Evolutionary conservation across 192 early-diverging fungal genomes (phyloP).

Genomic region (Coemansia sp.): DNA sequence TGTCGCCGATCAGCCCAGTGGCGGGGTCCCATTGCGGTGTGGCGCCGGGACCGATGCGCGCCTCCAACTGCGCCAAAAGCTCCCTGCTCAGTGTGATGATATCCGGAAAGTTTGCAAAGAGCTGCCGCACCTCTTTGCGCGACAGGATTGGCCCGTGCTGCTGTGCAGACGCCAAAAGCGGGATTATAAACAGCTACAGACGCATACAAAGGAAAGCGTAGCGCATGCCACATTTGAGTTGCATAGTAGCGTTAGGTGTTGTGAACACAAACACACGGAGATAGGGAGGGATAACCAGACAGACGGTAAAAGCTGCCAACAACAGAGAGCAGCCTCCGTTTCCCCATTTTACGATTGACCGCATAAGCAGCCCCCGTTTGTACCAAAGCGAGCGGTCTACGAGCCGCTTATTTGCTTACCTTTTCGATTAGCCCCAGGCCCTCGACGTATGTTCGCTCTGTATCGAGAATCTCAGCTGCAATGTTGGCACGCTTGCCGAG

Average conservation of each 20-base stretch:
- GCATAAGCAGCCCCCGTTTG: background rate
- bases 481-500: slow-evolving; percentile 56
- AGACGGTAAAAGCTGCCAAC: background rate
- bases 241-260: background rate
- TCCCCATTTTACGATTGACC: slow-evolving; percentile 1
- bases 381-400: background rate
- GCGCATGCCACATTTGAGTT: background rate
- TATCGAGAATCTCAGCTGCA: slow-evolving; percentile 75
- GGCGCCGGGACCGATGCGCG: slow-evolving; percentile 45
- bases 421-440: slow-evolving; percentile 61
- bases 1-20: slow-evolving; percentile 47
- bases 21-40: slow-evolving; percentile 43
- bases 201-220: slow-evolving; percentile 7
- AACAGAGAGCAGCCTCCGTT: slow-evolving; percentile 1
- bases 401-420: slow-evolving; percentile 16
- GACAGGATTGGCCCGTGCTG: slow-evolving; percentile 44
- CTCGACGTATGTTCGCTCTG: slow-evolving; percentile 84
- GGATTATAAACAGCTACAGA: slow-evolving; percentile 45
- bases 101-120: slow-evolving; percentile 70
- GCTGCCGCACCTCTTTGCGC: slow-evolving; percentile 59
- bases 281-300: background rate
- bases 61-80: slow-evolving; percentile 60
- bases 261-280: background rate
- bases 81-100: slow-evolving; percentile 61
- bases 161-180: slow-evolving; percentile 47